Base-by-base conservation (phyloP, 2,329 filamentous ascomycete genomes). In the Paraphoma sp. region DNA sequence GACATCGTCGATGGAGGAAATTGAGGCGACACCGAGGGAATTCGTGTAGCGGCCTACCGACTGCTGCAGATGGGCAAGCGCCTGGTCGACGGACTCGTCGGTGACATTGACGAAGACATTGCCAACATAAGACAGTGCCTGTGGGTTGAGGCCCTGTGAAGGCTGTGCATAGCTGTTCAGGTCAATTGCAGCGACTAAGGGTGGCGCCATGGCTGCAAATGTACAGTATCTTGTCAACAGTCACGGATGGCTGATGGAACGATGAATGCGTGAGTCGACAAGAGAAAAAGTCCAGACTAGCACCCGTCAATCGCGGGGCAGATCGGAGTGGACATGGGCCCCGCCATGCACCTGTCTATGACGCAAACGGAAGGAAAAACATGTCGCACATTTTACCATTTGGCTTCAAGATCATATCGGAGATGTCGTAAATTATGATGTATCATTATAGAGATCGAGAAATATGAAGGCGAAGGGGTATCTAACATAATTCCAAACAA, bases 21-120 rank as follows among this genome's bases (percentile, higher is more conserved):
- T 82, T 18, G 80, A 79, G 4, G 90, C 89, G 48, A 88, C 92
- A 68, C 97, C 92, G 64, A 97, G 85, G 74, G 90, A 93, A 62
- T 91, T 85, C 63, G 82, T 76, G 51, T 86, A 83, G 8, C 78
- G 76, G 51, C 81, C 79, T 61, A 87, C 83, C 42, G 87, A 84
- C 49, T 83, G 76, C 52, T 83, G 82, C 42, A 89, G 78, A 69
- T 89, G 85, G 23, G 68, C 41, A 45, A 85, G 79, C 9, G 82
- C 79, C 38, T 76, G 64, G 47, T 83, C 78, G 64, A 84, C 70
- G 18, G 77, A 77, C 9, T 80, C 75, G 47, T 82, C 76, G 16
- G 81, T 81, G 54, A 84, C 81, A 62, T 79, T 80, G 53, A 85
- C 76, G 65, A 86, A 83, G 54, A 87, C 82, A 54, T 82, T 81